Conservation (phyloP, 1,139 yeast species). For the Blastobotrys aristatus region DNA sequence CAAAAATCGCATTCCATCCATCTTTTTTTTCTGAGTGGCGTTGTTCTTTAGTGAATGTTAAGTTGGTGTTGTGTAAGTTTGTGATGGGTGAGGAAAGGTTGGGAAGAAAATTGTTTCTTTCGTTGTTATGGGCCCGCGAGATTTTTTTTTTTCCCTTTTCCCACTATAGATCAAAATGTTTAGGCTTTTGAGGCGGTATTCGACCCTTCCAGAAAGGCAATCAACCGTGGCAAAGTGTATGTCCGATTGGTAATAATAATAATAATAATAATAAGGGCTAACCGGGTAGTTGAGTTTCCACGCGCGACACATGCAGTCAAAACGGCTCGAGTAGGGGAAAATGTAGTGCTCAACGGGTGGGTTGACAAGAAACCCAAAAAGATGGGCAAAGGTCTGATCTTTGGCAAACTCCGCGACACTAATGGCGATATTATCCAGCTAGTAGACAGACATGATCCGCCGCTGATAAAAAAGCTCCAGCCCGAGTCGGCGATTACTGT, state of each 20-base stretch:
- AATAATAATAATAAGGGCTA: not conserved
- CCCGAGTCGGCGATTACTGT: constrained; percentile 78
- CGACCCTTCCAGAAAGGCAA: not conserved
- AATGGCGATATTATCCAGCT: constrained; percentile 67
- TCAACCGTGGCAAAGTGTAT: constrained; percentile 5
- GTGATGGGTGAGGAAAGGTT: not conserved
- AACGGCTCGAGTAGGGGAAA: constrained; percentile 6
- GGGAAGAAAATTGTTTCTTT: not conserved
- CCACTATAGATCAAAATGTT: not conserved
- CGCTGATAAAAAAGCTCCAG: constrained; percentile 46
- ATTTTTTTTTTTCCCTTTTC: not conserved
- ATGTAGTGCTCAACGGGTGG: constrained; percentile 62
- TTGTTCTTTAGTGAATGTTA: not conserved
- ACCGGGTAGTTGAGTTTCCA: constrained; percentile 6
- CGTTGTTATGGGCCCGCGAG: too few relatives aligned
- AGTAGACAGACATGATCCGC: constrained; percentile 46
- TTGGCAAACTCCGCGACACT: constrained; percentile 70
- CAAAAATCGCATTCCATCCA: constrained; percentile 75
- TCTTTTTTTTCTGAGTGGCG: constrained; percentile 24
- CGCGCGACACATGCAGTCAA: constrained; percentile 3
- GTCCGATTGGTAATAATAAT: not conserved
- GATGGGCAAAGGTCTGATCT: constrained; percentile 52
- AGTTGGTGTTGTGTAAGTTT: constrained; percentile 2
- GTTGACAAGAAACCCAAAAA: constrained; percentile 66
- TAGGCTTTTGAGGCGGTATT: not conserved